Percentiles rank a stretch among this genome's conserved stretches.
Evolutionary conservation across 495 filamentous ascomycete genomes (phyloP).

Genomic region (Podospora fimiseda): DNA sequence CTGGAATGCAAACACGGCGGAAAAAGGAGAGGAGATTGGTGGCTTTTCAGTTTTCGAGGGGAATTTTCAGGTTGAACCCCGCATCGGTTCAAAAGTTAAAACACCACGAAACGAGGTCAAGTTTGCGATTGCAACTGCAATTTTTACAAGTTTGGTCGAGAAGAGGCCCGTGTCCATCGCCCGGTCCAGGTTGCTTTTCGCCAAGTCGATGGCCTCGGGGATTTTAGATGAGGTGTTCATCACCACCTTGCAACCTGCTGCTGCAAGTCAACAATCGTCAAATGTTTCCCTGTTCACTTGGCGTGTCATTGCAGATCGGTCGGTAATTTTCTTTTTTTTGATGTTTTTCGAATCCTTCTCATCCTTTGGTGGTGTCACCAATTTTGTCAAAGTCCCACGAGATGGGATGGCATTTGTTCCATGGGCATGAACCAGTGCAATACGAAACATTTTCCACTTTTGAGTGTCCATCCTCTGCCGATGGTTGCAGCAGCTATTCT

Average conservation of each 20-base stretch:
- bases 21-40: too few relatives aligned
- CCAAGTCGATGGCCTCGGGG: neutral
- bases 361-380: too few relatives aligned
- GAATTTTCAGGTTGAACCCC: too few relatives aligned
- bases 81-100: too few relatives aligned
- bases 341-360: too few relatives aligned
- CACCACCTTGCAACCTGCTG: neutral
- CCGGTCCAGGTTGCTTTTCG: neutral
- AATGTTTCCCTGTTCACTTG: neutral
- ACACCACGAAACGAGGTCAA: too few relatives aligned
- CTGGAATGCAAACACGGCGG: too few relatives aligned
- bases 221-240: neutral
- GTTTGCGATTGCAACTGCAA: too few relatives aligned
- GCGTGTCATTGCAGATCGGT: conserved; percentile 8
- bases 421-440: neutral
- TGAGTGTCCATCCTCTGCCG: neutral
- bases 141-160: too few relatives aligned
- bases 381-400: neutral
- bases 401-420: neutral
- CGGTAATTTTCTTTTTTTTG: conserved; percentile 15
- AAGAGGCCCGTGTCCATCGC: neutral
- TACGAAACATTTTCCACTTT: neutral
- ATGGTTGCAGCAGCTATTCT: neutral
- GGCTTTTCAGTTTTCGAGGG: too few relatives aligned
- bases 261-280: too few relatives aligned